Evolutionary conservation across 106 monocot genomes (phyloP).

Genomic region (Allium cepa): DNA sequence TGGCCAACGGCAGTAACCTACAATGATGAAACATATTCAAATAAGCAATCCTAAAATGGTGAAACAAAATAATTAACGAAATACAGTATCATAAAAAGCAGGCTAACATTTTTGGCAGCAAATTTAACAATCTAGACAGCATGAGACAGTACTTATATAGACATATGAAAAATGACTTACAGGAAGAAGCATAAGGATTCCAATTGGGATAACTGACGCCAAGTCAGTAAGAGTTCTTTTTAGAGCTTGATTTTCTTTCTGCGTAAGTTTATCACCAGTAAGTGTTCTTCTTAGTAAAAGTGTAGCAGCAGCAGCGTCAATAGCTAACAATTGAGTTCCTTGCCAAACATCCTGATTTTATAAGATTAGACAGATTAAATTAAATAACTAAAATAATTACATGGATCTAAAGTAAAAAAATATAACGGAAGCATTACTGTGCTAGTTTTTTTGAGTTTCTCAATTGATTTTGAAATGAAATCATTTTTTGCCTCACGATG

Average conservation of each 20-base stretch:
- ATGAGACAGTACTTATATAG: too few species aligned
- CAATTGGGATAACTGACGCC: conserved; percentile 94
- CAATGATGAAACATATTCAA: too few species aligned
- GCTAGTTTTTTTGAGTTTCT: conserved; percentile 74
- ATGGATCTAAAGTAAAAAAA: too few species aligned
- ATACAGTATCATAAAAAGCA: too few species aligned
- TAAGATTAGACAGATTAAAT: background rate
- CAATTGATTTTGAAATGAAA: conserved; percentile 59
- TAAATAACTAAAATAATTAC: background rate
- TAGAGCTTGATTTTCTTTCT: conserved; percentile 87
- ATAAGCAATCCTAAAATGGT: too few species aligned
- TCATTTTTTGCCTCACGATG: conserved; percentile 34
- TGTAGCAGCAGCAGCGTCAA: conserved; percentile 73
- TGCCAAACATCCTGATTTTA: conserved; percentile 76
- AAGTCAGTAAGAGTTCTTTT: conserved; percentile 82
- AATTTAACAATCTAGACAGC: too few species aligned
- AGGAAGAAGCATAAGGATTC: conserved; percentile 95
- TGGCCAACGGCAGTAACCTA: too few species aligned
- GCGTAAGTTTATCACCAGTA: conserved; percentile 83
- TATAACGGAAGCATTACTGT: conserved; percentile 5
- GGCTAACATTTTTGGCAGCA: too few species aligned
- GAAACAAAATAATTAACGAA: too few species aligned
- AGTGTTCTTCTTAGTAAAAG: conserved; percentile 65
- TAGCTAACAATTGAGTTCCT: conserved; percentile 89
- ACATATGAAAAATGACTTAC: conserved; percentile 10